Conservation (phyloP, 306 rosid species). For the Vicia sativa region DNA sequence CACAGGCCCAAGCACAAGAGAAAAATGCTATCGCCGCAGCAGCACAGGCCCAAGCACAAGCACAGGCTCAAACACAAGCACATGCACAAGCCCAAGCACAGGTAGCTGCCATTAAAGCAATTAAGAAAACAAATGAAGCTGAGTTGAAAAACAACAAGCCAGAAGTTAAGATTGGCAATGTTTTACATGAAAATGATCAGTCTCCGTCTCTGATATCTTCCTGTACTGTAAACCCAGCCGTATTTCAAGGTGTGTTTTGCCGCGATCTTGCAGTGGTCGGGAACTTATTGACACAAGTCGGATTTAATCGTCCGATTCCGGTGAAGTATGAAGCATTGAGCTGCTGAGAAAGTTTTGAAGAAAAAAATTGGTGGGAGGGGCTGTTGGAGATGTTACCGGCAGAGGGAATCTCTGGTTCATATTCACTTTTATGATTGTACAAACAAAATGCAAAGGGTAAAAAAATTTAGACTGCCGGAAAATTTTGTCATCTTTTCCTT, state of each 20-base stretch:
- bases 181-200: constrained; percentile 34
- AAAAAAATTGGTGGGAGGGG: constrained; percentile 28
- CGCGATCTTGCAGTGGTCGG: constrained; percentile 86
- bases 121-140: constrained; percentile 44
- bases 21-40: constrained; percentile 42
- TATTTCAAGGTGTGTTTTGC: constrained; percentile 90
- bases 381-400: constrained; percentile 48
- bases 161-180: not conserved
- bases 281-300: constrained; percentile 70
- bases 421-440: constrained; percentile 51
- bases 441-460: constrained; percentile 56
- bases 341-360: constrained; percentile 53
- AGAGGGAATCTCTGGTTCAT: constrained; percentile 50
- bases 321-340: constrained; percentile 89
- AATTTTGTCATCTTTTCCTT: constrained; percentile 67
- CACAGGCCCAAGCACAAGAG: constrained; percentile 39
- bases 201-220: constrained; percentile 43
- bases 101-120: constrained; percentile 44
- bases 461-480: constrained; percentile 57
- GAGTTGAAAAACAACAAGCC: constrained; percentile 17
- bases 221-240: constrained; percentile 42
- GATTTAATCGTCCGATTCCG: constrained; percentile 75
- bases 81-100: constrained; percentile 34
- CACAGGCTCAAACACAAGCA: not conserved
- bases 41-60: constrained; percentile 35